These are phyloP conservation scores for Aegilops sharonensis DNA, from an alignment of 176 grass and related monocot species.

Conservation along the genomic window DNA sequence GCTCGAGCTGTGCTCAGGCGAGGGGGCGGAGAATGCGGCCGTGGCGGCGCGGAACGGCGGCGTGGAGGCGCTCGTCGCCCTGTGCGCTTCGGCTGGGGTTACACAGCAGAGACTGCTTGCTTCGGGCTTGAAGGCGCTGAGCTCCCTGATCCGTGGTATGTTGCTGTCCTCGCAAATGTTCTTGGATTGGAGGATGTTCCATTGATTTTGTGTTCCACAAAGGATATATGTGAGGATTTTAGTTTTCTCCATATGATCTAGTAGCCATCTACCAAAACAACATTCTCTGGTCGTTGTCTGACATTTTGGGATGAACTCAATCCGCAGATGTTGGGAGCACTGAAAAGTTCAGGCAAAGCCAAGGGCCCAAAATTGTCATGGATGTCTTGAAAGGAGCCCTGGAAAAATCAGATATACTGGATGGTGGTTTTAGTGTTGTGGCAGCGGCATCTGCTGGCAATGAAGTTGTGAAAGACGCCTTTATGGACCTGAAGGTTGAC, in stretches of 20 bases:
- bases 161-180: neutral
- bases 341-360: constrained; percentile 69
- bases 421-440: constrained; percentile 69
- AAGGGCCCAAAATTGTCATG: constrained; percentile 61
- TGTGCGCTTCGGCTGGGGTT: constrained; percentile 63
- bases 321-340: constrained; percentile 67
- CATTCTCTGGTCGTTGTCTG: constrained; percentile 4
- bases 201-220: neutral
- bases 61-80: constrained; percentile 53
- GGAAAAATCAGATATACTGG: constrained; percentile 58
- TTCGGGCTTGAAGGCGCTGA: constrained; percentile 61
- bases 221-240: neutral
- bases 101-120: constrained; percentile 43
- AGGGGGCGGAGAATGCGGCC: constrained; percentile 61
- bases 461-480: constrained; percentile 94
- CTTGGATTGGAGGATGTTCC: neutral
- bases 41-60: constrained; percentile 66
- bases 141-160: constrained; percentile 74
- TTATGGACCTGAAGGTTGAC: constrained; percentile 80
- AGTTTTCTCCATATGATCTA: neutral
- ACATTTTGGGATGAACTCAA: constrained; percentile 17
- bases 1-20: constrained; percentile 48
- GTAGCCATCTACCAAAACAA: neutral
- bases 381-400: constrained; percentile 52
- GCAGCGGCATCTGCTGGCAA: constrained; percentile 64